Percentiles rank a stretch among this genome's conserved stretches.
These are phyloP conservation scores for Puya raimondii DNA, from an alignment of 176 grass and related monocot genomes.

Conservation along the genomic window DNA sequence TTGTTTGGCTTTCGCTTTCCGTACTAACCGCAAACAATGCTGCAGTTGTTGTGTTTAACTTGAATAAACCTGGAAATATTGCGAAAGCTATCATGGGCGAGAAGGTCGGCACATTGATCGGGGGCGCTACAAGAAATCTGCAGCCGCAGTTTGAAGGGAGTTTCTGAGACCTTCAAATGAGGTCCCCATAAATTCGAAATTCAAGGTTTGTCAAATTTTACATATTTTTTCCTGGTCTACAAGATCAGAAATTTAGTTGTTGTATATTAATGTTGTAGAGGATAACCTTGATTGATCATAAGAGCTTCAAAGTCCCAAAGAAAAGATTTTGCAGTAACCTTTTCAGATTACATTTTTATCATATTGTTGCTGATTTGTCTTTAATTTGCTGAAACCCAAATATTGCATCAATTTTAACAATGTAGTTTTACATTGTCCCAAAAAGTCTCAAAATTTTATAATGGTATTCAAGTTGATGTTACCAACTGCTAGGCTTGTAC, in stretches of 20 bases:
- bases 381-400: too few species aligned
- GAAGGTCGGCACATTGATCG: conserved; percentile 83
- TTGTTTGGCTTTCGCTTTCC: not conserved
- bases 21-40: not conserved
- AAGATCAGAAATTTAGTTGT: conserved; percentile 4
- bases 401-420: too few species aligned
- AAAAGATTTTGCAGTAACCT: not conserved
- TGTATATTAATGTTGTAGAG: not conserved
- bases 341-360: not conserved
- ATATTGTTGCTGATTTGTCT: too few species aligned
- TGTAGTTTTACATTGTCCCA: too few species aligned
- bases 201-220: conserved; percentile 1
- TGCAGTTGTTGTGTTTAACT: conserved; percentile 96
- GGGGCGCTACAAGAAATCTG: conserved; percentile 22
- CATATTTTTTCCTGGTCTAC: not conserved
- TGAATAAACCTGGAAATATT: conserved; percentile 83
- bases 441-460: too few species aligned
- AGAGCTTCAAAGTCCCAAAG: not conserved
- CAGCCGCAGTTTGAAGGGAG: conserved; percentile 17
- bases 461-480: too few species aligned
- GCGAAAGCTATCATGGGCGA: conserved; percentile 88
- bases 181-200: conserved; percentile 36
- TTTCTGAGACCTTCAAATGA: conserved; percentile 24
- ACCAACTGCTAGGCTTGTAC: too few species aligned
- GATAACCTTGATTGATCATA: not conserved